phyloP scores from a whole-genome alignment of 768 basidiomycete genomes.

The Mycena galericulata region DNA sequence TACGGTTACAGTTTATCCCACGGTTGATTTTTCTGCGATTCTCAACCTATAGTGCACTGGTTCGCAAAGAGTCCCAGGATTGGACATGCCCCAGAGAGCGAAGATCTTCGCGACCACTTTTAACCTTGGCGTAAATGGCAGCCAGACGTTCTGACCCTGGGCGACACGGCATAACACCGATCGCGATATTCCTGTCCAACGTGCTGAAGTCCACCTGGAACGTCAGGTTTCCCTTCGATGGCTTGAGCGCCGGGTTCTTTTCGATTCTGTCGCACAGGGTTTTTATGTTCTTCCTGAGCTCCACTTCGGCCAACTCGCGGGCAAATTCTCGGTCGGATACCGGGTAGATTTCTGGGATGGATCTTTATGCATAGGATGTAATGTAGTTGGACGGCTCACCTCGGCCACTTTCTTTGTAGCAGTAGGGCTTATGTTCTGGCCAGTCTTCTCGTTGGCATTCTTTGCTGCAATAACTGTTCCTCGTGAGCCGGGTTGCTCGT shows the following conservation, averaged over 20 bases:
- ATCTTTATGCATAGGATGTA: not conserved
- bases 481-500: not conserved
- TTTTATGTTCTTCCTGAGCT: slow-evolving; percentile 9
- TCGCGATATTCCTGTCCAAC: slow-evolving; percentile 23
- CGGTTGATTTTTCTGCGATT: too few species aligned
- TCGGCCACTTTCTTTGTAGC: slow-evolving; percentile 2
- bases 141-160: not conserved
- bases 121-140: slow-evolving; percentile 24
- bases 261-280: slow-evolving; percentile 19
- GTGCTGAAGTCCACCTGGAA: slow-evolving; percentile 29
- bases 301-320: slow-evolving; percentile 11
- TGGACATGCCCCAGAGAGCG: slow-evolving; percentile 16
- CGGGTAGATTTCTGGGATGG: slow-evolving; percentile 11
- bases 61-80: slow-evolving; percentile 9
- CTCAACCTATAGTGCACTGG: not conserved
- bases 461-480: slow-evolving; percentile 23
- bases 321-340: slow-evolving; percentile 28
- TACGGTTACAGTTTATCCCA: too few species aligned
- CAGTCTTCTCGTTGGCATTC: slow-evolving; percentile 26
- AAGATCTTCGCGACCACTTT: slow-evolving; percentile 13
- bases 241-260: slow-evolving; percentile 24
- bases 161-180: slow-evolving; percentile 3
- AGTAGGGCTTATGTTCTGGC: slow-evolving; percentile 18
- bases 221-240: not conserved
- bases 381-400: not conserved